These are phyloP conservation scores for Pisolithus orientalis DNA, from an alignment of 768 basidiomycete genomes.

Conservation along the genomic window DNA sequence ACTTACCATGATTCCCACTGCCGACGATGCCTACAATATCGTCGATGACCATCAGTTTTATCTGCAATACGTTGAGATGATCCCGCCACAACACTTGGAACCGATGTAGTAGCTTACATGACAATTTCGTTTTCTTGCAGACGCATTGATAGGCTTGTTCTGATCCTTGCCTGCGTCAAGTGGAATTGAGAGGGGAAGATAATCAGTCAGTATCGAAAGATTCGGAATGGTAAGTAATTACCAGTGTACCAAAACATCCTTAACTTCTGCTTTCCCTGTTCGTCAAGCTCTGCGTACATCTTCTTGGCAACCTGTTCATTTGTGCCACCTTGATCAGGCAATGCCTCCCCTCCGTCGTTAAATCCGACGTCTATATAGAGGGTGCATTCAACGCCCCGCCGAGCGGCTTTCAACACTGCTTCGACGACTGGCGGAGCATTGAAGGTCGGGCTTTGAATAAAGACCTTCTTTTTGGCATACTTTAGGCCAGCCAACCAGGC, in stretches of 20 bases:
- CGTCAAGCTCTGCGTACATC: conserved; percentile 47
- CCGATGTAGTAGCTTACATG: conserved; percentile 32
- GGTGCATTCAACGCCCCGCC: conserved; percentile 53
- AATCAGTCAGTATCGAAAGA: background rate
- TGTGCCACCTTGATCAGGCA: conserved; percentile 66
- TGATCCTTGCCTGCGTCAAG: conserved; percentile 47
- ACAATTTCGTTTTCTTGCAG: conserved; percentile 63
- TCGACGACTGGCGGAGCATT: conserved; percentile 60
- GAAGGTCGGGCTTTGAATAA: conserved; percentile 70
- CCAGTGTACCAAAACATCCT: conserved; percentile 52
- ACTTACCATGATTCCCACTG: conserved; percentile 60
- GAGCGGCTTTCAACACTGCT: conserved; percentile 53
- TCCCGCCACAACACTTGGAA: background rate
- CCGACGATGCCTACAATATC: conserved; percentile 59
- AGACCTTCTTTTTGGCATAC: conserved; percentile 54
- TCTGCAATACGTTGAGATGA: conserved; percentile 15
- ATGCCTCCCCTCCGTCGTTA: conserved; percentile 53
- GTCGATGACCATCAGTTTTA: conserved; percentile 66
- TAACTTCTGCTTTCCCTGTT: conserved; percentile 39
- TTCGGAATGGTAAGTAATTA: background rate
- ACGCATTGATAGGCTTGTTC: conserved; percentile 57
- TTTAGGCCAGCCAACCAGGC: conserved; percentile 63
- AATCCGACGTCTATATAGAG: conserved; percentile 55
- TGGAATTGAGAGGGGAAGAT: background rate
- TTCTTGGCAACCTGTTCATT: conserved; percentile 61